Evolutionary conservation across 2,329 filamentous ascomycete genomes (phyloP), one percentile per base, ranked within the genome.

Genomic region (Cladophialophora exuberans): DNA sequence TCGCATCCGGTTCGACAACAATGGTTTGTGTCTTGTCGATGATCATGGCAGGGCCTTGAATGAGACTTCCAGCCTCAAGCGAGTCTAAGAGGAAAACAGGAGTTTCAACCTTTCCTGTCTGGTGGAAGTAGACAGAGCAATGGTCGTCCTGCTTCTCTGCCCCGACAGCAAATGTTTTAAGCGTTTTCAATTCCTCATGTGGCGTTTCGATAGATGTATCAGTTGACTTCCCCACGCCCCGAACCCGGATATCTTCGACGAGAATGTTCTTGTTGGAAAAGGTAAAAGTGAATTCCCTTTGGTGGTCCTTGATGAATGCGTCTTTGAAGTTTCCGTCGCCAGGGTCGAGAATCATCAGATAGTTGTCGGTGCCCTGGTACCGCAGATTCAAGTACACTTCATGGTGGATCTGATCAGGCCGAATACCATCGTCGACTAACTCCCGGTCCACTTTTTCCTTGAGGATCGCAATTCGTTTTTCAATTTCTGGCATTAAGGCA

Each of bases 311-410:
- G 26, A 95, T 78, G 66, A 97, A 97, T 0, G 90, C 91, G 62
- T 86, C 83, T 2, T 86, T 90, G 72, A 92, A 97, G 1, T 86
- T 87, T 88, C 89, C 95, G 6, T 86, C 82, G 51, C 89, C 83
- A 5, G 91, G 90, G 70, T 87, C 89, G 61, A 94, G 74, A 43
- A 96, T 84, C 91, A 96, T 97, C 38, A 96, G 79, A 1, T 91
- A 89, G 6, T 90, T 94, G 68, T 96, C 91, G 0, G 91, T 96
- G 9, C 91, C 91, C 28, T 90, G 83, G 66, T 96, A 96, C 54
- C 92, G 80, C 86, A 97, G 91, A 69, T 97, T 96, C 53, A 97
- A 82, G 66, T 96, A 97, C 68, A 96, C 89, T 69, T 96, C 91
- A 66, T 93, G 96, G 0, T 85, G 80, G 20, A 96, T 89, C 26